A percentile compares a stretch with the other conserved stretches of the same genome.
Conservation (phyloP, 495 filamentous ascomycete species). For the Aspergillus leporis region DNA sequence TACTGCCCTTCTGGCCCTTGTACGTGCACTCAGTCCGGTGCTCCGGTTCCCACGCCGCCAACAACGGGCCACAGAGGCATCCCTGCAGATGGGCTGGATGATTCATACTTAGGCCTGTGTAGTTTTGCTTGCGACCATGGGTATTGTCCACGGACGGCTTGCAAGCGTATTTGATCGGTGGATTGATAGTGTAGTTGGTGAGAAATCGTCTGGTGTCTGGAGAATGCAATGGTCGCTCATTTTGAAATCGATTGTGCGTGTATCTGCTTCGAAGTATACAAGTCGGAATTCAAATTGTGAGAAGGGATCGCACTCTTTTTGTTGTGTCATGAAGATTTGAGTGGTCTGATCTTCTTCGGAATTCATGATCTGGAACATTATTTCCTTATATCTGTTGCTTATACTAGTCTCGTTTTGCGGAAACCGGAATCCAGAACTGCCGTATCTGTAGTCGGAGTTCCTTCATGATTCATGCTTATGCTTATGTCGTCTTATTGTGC, state of each 20-base stretch:
- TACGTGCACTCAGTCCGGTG: slow-evolving; percentile 36
- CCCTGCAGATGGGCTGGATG: slow-evolving; percentile 28
- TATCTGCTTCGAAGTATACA: background rate
- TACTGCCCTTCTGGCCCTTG: slow-evolving; percentile 44
- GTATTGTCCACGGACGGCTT: slow-evolving; percentile 43
- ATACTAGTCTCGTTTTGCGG: background rate
- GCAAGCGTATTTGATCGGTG: slow-evolving; percentile 16
- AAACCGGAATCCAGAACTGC: background rate
- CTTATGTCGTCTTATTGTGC: background rate
- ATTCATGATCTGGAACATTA: background rate
- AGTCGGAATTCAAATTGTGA: background rate
- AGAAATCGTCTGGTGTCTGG: no score
- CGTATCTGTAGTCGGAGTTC: background rate
- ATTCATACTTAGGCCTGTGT: slow-evolving; percentile 43
- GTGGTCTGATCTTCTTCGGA: background rate
- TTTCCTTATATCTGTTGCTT: background rate
- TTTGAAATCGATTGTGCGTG: background rate
- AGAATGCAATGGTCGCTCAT: background rate
- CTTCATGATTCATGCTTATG: background rate
- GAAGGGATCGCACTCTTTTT: background rate
- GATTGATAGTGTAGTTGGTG: no score
- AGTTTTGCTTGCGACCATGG: slow-evolving; percentile 42
- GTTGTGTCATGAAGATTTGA: background rate
- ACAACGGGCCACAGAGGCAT: slow-evolving; percentile 27
- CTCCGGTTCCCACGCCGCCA: slow-evolving; percentile 26